Base-by-base conservation (phyloP, 768 basidiomycete species). In the Mycena galericulata region DNA sequence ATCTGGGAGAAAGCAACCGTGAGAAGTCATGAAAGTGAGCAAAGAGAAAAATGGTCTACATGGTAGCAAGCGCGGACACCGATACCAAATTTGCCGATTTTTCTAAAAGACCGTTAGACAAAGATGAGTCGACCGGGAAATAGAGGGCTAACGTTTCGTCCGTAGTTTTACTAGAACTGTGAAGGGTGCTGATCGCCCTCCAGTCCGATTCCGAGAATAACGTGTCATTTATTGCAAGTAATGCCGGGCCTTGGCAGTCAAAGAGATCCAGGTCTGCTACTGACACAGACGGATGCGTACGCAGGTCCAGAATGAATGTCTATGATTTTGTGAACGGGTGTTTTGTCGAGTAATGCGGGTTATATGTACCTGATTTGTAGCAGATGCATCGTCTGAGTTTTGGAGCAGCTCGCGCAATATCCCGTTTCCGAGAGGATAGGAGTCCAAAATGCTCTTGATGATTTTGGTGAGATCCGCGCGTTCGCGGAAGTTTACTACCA, bases 71-170 rank as follows among this genome's bases (percentile, higher is more conserved):
- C 73, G 2, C 78, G 73, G 30, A 77, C 75, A 3, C 79, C 79
- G n/a, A 79, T 65, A 5, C 77, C 78, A 47, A 77, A 78, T 58
- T 79, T 80, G 10, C 78, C 79, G 15, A 73, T 76, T 73, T 78
- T 54, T 4, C 51, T 53, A 17, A 10, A 22, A 26, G 12, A 34
- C 29, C 14, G 27, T 65, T 10, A 57, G 64, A 51, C 14, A 47
- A 29, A 36, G 32, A 46, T 40, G 17, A 32, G 22, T 40, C 18
- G 32, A 30, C 27, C 26, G n/a, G 32, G 56, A 24, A 24, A 12
- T 20, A 20, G 17, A 26, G 26, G 15, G 64, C 72, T 50, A 50
- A 79, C 77, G 71, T 71, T 22, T 74, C 74, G 45, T 80, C 79
- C 3, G 70, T 50, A 7, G 64, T 67, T 53, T 80, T 80, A 12